Conservation (phyloP, 345 rosid genomes). For the Melaleuca quinquenervia region DNA sequence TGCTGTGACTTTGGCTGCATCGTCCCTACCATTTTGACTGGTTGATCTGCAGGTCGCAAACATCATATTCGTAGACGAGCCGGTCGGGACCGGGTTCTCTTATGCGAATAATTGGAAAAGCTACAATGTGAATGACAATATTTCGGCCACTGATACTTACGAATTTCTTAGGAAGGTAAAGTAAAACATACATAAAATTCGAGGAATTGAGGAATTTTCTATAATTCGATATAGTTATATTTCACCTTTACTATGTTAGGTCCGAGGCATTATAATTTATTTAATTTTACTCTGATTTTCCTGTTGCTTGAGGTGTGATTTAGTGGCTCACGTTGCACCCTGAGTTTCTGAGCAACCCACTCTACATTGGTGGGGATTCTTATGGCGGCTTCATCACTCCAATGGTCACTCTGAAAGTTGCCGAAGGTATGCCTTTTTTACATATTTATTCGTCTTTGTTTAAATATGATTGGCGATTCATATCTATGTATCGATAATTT, state of each 20-base stretch:
- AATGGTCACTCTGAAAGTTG: slow-evolving; percentile 5
- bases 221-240: background rate
- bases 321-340: slow-evolving; percentile 25
- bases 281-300: background rate
- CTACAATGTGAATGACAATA: slow-evolving; percentile 4
- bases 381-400: slow-evolving; percentile 16
- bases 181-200: slow-evolving; percentile 3
- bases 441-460: background rate
- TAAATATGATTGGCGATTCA: background rate
- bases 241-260: background rate
- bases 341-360: slow-evolving; percentile 7
- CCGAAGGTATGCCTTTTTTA: slow-evolving; percentile 1
- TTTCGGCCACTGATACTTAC: background rate
- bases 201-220: background rate
- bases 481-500: background rate
- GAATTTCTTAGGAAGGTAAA: slow-evolving; percentile 23
- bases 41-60: slow-evolving; percentile 13
- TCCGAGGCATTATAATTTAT: background rate
- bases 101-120: slow-evolving; percentile 13
- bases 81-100: slow-evolving; percentile 30
- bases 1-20: background rate
- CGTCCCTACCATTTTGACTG: background rate
- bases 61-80: slow-evolving; percentile 23
- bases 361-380: slow-evolving; percentile 25
- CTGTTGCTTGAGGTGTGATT: background rate